These are phyloP conservation scores for Metschnikowia matae DNA, from an alignment of 805 yeast species.

Conservation along the genomic window DNA sequence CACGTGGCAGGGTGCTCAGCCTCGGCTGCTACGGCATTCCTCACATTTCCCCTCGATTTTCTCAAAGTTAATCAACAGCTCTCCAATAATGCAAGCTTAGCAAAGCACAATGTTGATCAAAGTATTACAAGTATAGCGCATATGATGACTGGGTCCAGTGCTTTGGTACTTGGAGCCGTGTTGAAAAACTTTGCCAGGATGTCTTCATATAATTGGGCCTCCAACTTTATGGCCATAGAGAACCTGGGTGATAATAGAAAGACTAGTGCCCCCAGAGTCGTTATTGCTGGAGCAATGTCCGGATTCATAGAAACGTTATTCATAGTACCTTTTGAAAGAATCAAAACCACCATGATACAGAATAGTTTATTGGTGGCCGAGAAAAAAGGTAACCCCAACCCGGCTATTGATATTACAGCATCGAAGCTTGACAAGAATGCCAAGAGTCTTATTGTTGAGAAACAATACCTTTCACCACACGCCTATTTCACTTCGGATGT, in stretches of 20 bases:
- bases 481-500: constrained; percentile 38
- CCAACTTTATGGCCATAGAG: constrained; percentile 58
- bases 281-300: constrained; percentile 79
- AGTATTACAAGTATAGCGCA: constrained; percentile 33
- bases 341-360: constrained; percentile 78
- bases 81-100: constrained; percentile 39
- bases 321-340: constrained; percentile 87
- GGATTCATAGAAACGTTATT: constrained; percentile 78
- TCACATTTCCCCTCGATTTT: constrained; percentile 71
- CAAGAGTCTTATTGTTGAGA: constrained; percentile 22
- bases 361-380: constrained; percentile 39
- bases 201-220: constrained; percentile 67
- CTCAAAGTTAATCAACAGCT: constrained; percentile 63
- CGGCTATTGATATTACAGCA: constrained; percentile 27
- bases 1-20: constrained; percentile 59
- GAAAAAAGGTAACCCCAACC: constrained; percentile 18
- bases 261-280: constrained; percentile 73
- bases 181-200: constrained; percentile 72
- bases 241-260: constrained; percentile 43
- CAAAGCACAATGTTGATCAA: constrained; percentile 32
- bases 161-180: constrained; percentile 70
- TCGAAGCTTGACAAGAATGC: constrained; percentile 20
- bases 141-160: constrained; percentile 60
- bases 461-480: constrained; percentile 40
- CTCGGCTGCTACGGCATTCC: constrained; percentile 56